phyloP scores from a whole-genome alignment of 441 rosid genomes.

The Erodium texanum region DNA sequence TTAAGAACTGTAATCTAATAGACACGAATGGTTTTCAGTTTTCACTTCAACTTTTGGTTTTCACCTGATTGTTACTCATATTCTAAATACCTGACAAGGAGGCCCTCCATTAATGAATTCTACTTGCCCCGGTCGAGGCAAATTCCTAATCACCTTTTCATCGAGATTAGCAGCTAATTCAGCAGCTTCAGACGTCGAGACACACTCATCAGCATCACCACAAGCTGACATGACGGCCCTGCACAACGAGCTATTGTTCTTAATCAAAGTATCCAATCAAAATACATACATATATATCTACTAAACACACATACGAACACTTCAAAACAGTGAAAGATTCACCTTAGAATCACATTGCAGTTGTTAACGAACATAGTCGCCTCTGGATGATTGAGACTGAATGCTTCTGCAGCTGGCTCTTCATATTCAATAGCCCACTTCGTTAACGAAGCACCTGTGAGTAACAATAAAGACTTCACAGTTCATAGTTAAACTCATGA shows the following conservation, averaged over 20 bases:
- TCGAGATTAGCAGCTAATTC: conserved; percentile 50
- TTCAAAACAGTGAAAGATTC: conserved; percentile 10
- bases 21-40: no score
- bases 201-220: conserved; percentile 75
- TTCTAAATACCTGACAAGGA: conserved; percentile 70
- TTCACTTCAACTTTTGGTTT: no score
- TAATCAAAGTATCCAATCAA: no score
- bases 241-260: conserved; percentile 16
- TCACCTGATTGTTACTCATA: no score
- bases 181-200: conserved; percentile 65
- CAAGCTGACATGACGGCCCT: conserved; percentile 75
- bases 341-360: conserved; percentile 87
- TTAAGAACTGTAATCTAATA: no score
- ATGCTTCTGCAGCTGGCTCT: conserved; percentile 85
- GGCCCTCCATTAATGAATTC: conserved; percentile 97
- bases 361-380: conserved; percentile 56
- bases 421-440: conserved; percentile 96
- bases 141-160: conserved; percentile 41
- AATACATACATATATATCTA: background rate
- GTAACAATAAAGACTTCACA: conserved; percentile 3
- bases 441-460: conserved; percentile 55
- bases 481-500: background rate
- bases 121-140: conserved; percentile 80
- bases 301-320: background rate
- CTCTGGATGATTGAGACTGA: conserved; percentile 70